Conservation (phyloP, 208 protist species). For the Trypanosoma avium region DNA sequence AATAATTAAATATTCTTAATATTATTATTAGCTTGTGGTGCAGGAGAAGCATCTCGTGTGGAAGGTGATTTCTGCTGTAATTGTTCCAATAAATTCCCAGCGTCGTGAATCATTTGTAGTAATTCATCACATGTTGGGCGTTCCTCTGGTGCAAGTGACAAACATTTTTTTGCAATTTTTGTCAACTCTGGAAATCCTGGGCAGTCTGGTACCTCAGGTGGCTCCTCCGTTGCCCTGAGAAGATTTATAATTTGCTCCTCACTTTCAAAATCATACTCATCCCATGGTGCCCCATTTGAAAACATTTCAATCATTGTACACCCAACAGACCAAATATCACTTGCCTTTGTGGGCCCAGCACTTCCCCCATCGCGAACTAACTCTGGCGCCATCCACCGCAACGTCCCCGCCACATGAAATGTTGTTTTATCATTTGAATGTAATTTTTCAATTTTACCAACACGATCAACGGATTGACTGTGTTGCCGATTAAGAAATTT, state of each 20-base stretch:
- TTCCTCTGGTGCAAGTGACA: constrained; percentile 46
- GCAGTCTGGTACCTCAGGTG: constrained; percentile 80
- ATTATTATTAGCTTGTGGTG: too few relatives aligned
- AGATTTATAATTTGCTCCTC: constrained; percentile 88
- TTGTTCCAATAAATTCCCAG: constrained; percentile 40
- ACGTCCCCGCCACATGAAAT: constrained; percentile 71
- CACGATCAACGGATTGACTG: constrained; percentile 26
- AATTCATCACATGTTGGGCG: constrained; percentile 80
- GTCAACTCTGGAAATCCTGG: constrained; percentile 71
- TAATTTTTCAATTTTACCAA: constrained; percentile 5
- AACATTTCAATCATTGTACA: constrained; percentile 93
- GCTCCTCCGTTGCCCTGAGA: constrained; percentile 73
- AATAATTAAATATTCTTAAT: too few relatives aligned
- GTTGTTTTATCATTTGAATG: constrained; percentile 31
- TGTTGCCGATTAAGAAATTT: constrained; percentile 62
- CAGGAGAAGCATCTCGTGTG: background rate
- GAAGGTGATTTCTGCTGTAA: constrained; percentile 9
- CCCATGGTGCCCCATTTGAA: constrained; percentile 81
- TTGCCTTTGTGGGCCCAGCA: constrained; percentile 66
- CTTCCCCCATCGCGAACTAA: constrained; percentile 45
- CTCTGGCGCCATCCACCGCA: constrained; percentile 89
- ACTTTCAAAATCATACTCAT: constrained; percentile 89
- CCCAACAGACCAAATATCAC: constrained; percentile 91
- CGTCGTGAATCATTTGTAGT: constrained; percentile 57
- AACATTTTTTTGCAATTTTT: constrained; percentile 53